Conservation (phyloP, 805 yeast genomes). For the Wickerhamiella lipophila region DNA sequence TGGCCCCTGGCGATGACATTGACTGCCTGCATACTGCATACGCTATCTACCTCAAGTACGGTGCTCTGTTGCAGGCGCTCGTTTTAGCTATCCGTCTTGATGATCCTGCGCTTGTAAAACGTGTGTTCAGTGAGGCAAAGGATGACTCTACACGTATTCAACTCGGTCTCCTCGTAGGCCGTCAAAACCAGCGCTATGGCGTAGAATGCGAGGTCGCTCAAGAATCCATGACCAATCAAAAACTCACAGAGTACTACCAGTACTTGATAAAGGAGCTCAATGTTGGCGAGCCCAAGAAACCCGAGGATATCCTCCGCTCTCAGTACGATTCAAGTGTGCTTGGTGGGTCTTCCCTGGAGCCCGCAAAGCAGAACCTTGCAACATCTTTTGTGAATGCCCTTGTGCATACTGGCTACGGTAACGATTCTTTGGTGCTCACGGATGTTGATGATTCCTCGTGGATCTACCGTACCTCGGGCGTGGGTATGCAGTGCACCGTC, state of each 20-base stretch:
- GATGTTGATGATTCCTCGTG: slow-evolving; percentile 62
- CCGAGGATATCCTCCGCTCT: slow-evolving; percentile 87
- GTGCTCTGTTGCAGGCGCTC: slow-evolving; percentile 78
- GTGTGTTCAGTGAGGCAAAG: slow-evolving; percentile 68
- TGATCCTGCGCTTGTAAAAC: slow-evolving; percentile 59
- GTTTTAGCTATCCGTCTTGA: slow-evolving; percentile 74
- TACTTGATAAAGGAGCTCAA: slow-evolving; percentile 81
- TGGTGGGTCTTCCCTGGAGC: slow-evolving; percentile 55
- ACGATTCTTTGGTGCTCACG: slow-evolving; percentile 58
- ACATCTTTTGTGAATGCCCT: slow-evolving; percentile 89
- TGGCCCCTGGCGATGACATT: slow-evolving; percentile 89
- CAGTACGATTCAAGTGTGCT: slow-evolving; percentile 61
- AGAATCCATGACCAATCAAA: slow-evolving; percentile 69
- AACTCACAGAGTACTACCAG: slow-evolving; percentile 62
- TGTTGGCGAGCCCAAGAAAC: slow-evolving; percentile 76
- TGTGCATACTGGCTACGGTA: slow-evolving; percentile 80
- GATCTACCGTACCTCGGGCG: slow-evolving; percentile 85
- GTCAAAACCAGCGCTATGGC: slow-evolving; percentile 70
- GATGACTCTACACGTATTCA: slow-evolving; percentile 74
- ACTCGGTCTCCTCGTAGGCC: slow-evolving; percentile 76
- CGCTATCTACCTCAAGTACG: slow-evolving; percentile 65
- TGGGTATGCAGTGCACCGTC: slow-evolving; percentile 82
- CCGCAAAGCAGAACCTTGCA: slow-evolving; percentile 91
- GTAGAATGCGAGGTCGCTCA: slow-evolving; percentile 48
- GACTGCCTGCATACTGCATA: slow-evolving; percentile 80